Evolutionary conservation across 1,139 yeast genomes (phyloP).

Genomic region (Pichia sp.): DNA sequence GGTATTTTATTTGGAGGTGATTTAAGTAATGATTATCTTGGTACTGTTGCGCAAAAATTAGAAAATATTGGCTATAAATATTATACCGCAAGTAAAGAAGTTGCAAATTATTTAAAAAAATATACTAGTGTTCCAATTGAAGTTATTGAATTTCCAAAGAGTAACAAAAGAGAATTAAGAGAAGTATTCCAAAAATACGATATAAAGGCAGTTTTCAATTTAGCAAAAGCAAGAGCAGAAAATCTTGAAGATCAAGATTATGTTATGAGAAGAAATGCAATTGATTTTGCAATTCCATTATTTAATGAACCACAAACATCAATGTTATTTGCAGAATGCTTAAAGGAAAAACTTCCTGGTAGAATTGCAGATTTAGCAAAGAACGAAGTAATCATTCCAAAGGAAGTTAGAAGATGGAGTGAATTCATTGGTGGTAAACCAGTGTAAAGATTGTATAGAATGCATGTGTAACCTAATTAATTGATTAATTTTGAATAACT

Average conservation of each 20-base stretch:
- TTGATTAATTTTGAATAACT: too few species aligned
- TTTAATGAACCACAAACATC: slow-evolving; percentile 96
- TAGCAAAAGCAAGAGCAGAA: slow-evolving; percentile 87
- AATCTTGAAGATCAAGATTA: slow-evolving; percentile 80
- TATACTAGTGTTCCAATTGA: slow-evolving; percentile 38
- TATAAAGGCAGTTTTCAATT: slow-evolving; percentile 81
- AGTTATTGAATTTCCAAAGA: slow-evolving; percentile 82
- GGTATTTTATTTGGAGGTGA: slow-evolving; percentile 95
- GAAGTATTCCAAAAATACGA: slow-evolving; percentile 85
- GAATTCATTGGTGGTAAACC: slow-evolving; percentile 92
- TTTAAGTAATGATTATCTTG: slow-evolving; percentile 61
- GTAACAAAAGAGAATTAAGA: slow-evolving; percentile 87
- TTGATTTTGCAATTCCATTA: slow-evolving; percentile 93
- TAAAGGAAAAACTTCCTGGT: slow-evolving; percentile 62
- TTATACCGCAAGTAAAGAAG: slow-evolving; percentile 69
- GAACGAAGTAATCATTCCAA: slow-evolving; percentile 54
- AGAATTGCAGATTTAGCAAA: slow-evolving; percentile 38
- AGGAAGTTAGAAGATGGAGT: slow-evolving; percentile 92
- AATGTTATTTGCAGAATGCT: slow-evolving; percentile 74
- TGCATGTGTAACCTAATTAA: neutral
- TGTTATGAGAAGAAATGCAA: slow-evolving; percentile 97
- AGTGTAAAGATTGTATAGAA: slow-evolving; percentile 36
- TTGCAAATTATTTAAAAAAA: slow-evolving; percentile 55
- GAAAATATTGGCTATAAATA: slow-evolving; percentile 74
- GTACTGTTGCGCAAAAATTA: slow-evolving; percentile 63